These are phyloP conservation scores for Neurospora sublineolata DNA, from an alignment of 495 filamentous ascomycete genomes.

Conservation along the genomic window DNA sequence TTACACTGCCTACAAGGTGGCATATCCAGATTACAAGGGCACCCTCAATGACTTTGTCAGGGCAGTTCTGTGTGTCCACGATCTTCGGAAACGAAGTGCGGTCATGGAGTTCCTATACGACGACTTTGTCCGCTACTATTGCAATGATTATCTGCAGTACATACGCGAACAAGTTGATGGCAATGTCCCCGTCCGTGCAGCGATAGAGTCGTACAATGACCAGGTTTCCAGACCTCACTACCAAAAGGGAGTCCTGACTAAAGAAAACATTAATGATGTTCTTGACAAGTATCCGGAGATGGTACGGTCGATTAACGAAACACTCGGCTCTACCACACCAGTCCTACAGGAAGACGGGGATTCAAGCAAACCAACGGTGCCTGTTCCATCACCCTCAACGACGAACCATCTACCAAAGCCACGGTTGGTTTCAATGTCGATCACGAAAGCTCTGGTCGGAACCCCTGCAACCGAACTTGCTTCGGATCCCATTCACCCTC, in stretches of 20 bases:
- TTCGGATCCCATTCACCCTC: background rate
- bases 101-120: conserved; percentile 48
- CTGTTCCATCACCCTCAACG: background rate
- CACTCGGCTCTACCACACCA: background rate
- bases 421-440: background rate
- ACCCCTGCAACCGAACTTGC: background rate
- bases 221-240: conserved; percentile 30
- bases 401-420: background rate
- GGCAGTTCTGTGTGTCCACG: conserved; percentile 42
- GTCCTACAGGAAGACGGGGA: background rate
- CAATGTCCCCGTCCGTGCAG: conserved; percentile 15
- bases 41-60: conserved; percentile 41
- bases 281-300: conserved; percentile 9
- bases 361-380: background rate
- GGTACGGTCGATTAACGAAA: conserved; percentile 2
- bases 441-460: background rate
- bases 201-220: conserved; percentile 34
- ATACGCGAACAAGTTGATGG: conserved; percentile 12
- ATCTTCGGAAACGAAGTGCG: conserved; percentile 28
- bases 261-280: conserved; percentile 22
- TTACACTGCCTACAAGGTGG: conserved; percentile 40
- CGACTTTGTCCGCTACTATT: conserved; percentile 50
- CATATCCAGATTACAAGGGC: conserved; percentile 48
- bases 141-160: conserved; percentile 31
- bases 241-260: conserved; percentile 23